A percentile compares a stretch with the other conserved stretches of the same genome.
phyloP scores from a whole-genome alignment of 257 asterid species.

The Solanum dulcamara region DNA sequence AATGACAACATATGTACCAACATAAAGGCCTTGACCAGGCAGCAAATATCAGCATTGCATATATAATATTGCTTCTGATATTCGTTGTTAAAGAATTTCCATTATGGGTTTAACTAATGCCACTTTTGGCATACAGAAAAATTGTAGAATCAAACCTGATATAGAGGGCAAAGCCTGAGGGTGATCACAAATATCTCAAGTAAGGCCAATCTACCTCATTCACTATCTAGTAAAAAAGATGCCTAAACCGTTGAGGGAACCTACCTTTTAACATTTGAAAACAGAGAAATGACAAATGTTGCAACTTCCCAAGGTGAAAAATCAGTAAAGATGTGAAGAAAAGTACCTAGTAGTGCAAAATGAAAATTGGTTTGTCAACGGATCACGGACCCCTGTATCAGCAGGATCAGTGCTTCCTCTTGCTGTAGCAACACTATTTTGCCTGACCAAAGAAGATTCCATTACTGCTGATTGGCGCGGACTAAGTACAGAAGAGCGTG shows the following conservation, averaged over 20 bases:
- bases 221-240: background rate
- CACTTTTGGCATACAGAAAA: background rate
- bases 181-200: background rate
- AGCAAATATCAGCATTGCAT: background rate
- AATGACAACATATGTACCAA: background rate
- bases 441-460: conserved; percentile 47
- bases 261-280: background rate
- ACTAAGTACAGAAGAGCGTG: conserved; percentile 50
- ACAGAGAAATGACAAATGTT: background rate
- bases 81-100: background rate
- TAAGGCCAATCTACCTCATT: background rate
- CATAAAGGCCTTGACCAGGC: background rate
- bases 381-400: conserved; percentile 18
- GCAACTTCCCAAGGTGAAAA: conserved; percentile 3
- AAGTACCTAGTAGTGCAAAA: conserved; percentile 49
- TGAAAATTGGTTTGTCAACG: conserved; percentile 26
- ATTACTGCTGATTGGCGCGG: conserved; percentile 39
- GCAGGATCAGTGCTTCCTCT: conserved; percentile 17
- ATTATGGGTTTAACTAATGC: background rate
- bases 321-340: background rate
- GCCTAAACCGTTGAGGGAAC: background rate
- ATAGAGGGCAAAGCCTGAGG: background rate
- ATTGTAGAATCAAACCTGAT: background rate
- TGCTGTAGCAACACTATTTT: conserved; percentile 20
- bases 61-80: background rate